A percentile compares a stretch with the other conserved stretches of the same genome.
phyloP scores from a whole-genome alignment of 1,284 basidiomycete species.

The Leccinum subspadiceum region DNA sequence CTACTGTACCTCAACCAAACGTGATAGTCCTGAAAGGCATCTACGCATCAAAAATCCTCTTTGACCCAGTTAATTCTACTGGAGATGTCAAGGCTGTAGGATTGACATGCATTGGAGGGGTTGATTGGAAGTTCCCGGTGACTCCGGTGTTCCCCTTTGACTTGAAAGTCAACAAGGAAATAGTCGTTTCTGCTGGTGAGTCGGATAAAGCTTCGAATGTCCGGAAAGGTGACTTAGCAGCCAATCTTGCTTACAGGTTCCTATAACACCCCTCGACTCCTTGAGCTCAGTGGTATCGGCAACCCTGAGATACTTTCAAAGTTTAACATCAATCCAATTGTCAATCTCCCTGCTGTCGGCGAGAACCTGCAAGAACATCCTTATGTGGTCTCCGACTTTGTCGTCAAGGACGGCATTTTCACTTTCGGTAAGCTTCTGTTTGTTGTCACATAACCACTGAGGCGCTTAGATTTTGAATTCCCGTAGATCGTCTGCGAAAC shows the following conservation, averaged over 20 bases:
- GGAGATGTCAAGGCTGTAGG: constrained; percentile 9
- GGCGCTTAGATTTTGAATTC: not conserved
- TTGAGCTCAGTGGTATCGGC: constrained; percentile 21
- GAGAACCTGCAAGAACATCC: constrained; percentile 24
- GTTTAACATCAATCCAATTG: constrained; percentile 13
- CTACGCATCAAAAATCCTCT: constrained; percentile 16
- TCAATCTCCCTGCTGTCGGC: constrained; percentile 18
- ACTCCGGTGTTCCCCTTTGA: constrained; percentile 1
- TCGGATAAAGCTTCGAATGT: not conserved
- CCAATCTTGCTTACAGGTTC: constrained; percentile 2
- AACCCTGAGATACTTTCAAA: constrained; percentile 13
- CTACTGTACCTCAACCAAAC: constrained; percentile 14
- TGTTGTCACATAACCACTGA: not conserved
- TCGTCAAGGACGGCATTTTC: constrained; percentile 19
- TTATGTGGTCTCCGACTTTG: constrained; percentile 12
- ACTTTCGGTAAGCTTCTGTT: constrained; percentile 15
- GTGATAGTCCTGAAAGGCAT: constrained; percentile 11
- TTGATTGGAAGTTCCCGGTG: constrained; percentile 14
- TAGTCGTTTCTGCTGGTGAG: constrained; percentile 17
- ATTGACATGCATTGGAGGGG: constrained; percentile 11
- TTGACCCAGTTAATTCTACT: not conserved
- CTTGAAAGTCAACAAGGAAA: constrained; percentile 10
- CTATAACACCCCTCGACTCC: constrained; percentile 22
- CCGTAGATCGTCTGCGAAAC: constrained; percentile 17
- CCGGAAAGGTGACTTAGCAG: not conserved